These are phyloP conservation scores for Borealophlyctis nickersoniae DNA, from an alignment of 192 early-diverging fungal genomes.

Conservation along the genomic window DNA sequence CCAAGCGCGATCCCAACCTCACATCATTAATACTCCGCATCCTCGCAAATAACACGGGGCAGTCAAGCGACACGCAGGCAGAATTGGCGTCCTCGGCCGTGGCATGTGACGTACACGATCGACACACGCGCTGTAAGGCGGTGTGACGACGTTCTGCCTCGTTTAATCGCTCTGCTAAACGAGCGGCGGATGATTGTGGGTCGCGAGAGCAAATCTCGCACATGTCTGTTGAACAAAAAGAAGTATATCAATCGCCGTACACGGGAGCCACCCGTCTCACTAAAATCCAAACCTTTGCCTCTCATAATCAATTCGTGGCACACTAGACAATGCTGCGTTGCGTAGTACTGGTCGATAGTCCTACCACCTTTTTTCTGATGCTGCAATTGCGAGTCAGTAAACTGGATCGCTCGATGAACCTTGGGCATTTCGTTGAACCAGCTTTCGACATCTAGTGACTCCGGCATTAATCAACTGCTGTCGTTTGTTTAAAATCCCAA, in stretches of 20 bases:
- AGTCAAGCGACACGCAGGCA: constrained; percentile 61
- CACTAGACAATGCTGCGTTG: constrained; percentile 57
- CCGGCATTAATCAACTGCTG: constrained; percentile 30
- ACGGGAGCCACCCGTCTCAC: too few relatives aligned
- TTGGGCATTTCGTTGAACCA: constrained; percentile 79
- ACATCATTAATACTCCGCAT: constrained; percentile 28
- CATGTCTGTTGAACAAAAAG: constrained; percentile 9
- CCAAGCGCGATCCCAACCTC: constrained; percentile 1
- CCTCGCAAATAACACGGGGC: constrained; percentile 50
- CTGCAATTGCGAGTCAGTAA: constrained; percentile 29
- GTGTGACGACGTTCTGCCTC: constrained; percentile 37
- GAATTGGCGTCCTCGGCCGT: constrained; percentile 36
- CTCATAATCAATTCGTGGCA: constrained; percentile 51
- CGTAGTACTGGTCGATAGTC: constrained; percentile 72
- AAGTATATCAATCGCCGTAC: background rate
- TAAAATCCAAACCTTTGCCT: constrained; percentile 35
- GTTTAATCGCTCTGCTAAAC: constrained; percentile 20
- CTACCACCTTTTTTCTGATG: background rate
- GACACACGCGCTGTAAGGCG: constrained; percentile 42
- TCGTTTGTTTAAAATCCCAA: constrained; percentile 10
- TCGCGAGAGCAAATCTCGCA: constrained; percentile 28
- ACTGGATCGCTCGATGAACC: constrained; percentile 42
- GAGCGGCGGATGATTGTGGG: constrained; percentile 13
- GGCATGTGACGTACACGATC: constrained; percentile 47
- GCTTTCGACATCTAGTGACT: constrained; percentile 50